These are phyloP conservation scores for Aphanoascus verrucosus DNA, from an alignment of 2,329 filamentous ascomycete genomes.

Conservation along the genomic window DNA sequence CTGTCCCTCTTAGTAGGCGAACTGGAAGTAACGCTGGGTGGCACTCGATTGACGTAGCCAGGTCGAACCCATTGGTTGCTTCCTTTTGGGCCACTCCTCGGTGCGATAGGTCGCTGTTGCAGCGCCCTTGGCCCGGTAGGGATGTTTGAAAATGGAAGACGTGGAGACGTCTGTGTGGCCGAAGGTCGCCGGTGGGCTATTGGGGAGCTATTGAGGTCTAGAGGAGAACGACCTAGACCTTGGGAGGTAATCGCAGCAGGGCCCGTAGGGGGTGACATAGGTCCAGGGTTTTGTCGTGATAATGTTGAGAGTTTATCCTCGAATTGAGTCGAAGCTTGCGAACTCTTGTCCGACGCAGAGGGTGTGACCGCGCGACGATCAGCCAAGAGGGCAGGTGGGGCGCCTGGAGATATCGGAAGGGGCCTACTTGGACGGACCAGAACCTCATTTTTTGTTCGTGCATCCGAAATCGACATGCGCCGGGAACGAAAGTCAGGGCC, in stretches of 20 bases:
- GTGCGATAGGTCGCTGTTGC: constrained; percentile 25
- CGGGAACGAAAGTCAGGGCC: constrained; percentile 21
- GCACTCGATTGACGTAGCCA: constrained; percentile 21
- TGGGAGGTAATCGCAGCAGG: not conserved
- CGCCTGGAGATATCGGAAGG: constrained; percentile 14
- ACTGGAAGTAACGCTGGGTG: constrained; percentile 12
- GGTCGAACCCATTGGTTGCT: constrained; percentile 34
- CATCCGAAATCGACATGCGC: constrained; percentile 20
- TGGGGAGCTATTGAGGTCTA: constrained; percentile 3
- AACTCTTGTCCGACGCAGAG: constrained; percentile 2
- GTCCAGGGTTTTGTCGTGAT: not conserved
- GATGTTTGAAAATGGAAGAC: constrained; percentile 27
- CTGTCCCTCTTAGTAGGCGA: constrained; percentile 24
- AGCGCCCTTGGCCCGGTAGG: constrained; percentile 35
- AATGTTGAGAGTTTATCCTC: not conserved
- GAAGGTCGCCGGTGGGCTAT: constrained; percentile 5
- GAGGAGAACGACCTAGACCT: not conserved
- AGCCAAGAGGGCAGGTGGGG: constrained; percentile 18
- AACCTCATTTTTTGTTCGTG: constrained; percentile 21
- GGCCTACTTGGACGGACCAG: constrained; percentile 20
- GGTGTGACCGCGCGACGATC: constrained; percentile 16
- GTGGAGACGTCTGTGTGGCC: constrained; percentile 26
- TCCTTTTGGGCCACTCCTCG: constrained; percentile 26
- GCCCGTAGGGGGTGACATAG: constrained; percentile 3
- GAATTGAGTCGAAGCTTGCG: not conserved